Base-by-base conservation (phyloP, 225 moss, liverwort and hornwort genomes). In the Straminergon stramineum region DNA sequence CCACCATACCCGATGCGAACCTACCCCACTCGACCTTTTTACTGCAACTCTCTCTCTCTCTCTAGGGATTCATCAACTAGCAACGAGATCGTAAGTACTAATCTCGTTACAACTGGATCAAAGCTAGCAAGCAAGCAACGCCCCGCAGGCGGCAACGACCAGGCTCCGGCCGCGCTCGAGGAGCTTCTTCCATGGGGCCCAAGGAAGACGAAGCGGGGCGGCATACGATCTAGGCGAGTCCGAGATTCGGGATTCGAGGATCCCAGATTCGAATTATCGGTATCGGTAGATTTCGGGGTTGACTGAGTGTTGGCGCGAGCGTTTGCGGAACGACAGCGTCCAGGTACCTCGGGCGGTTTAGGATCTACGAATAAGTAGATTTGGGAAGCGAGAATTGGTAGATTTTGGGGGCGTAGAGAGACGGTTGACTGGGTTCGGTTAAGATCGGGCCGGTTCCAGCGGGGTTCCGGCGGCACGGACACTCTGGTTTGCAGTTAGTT, bases 391-490 rank as follows among this genome's bases (percentile, higher is more conserved):
- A 9, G 28, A 16, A 11, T 6, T 53, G n/a, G 37, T 81, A 87
- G 87, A 87, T 87, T 77, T 56, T 7, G 0, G 10, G 13, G 2
- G 32, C 1, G 58, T 32, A 34, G 16, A 14, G 18, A 32, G 74
- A 1, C 87, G n/a, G 91, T 93, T 91, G 93, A 93, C 93, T 57
- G 65, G 76, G 93, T 91, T 91, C 91, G 61, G 93, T 91, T 90
- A 88, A 5, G 48, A 48, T 57, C 62, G 65, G 67, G 84, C 91
- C 88, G 81, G 81, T 89, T 91, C 90, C 80, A 66, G 70, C 41
- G 75, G 91, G 75, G 85, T 87, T 91, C 93, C 91, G 55, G 88
- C 85, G 83, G 91, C 90, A 93, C 91, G 93, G 93, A 93, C 91
- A 91, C 88, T 45, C 83, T 57, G 61, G 53, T 1, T 68, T 85